Conservation (phyloP, 1,284 basidiomycete genomes). For the Mixia osmundae region DNA sequence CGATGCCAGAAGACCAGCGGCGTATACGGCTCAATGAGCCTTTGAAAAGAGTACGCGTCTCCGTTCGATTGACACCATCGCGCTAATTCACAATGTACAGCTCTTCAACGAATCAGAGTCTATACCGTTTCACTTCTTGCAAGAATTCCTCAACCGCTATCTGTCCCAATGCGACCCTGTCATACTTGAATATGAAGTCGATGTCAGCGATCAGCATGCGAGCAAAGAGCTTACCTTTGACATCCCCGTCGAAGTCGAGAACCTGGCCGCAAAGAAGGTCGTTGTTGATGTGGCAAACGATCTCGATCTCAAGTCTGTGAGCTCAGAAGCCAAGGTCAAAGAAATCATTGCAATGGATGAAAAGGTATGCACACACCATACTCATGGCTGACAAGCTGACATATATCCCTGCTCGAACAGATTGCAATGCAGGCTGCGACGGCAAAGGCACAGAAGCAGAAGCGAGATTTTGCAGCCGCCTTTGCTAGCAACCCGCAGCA, state of each 20-base stretch:
- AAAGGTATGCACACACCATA: conserved; percentile 32
- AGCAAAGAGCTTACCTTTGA: conserved; percentile 43
- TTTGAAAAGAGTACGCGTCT: conserved; percentile 27
- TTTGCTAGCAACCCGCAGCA: conserved; percentile 56
- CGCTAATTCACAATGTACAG: conserved; percentile 24
- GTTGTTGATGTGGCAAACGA: conserved; percentile 39
- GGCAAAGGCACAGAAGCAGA: conserved; percentile 60
- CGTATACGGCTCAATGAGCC: conserved; percentile 51
- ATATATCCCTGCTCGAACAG: conserved; percentile 7
- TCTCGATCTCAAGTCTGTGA: too few species aligned
- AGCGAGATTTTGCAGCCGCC: conserved; percentile 58
- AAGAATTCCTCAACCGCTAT: conserved; percentile 58
- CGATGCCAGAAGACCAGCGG: conserved; percentile 71
- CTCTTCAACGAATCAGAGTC: conserved; percentile 37
- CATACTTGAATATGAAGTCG: conserved; percentile 45
- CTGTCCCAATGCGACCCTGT: conserved; percentile 64
- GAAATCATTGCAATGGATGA: conserved; percentile 60
- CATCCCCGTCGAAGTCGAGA: conserved; percentile 72
- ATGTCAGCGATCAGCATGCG: conserved; percentile 1
- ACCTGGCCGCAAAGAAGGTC: conserved; percentile 53
- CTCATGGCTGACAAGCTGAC: conserved; percentile 7
- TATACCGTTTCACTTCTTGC: conserved; percentile 51
- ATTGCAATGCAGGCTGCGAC: conserved; percentile 27
- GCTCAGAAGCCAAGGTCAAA: conserved; percentile 37
- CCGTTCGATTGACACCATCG: neutral